Percentiles rank a stretch among this genome's conserved stretches.
Conservation (phyloP, 768 basidiomycete species). For the Tylopilus rubrobrunneus region DNA sequence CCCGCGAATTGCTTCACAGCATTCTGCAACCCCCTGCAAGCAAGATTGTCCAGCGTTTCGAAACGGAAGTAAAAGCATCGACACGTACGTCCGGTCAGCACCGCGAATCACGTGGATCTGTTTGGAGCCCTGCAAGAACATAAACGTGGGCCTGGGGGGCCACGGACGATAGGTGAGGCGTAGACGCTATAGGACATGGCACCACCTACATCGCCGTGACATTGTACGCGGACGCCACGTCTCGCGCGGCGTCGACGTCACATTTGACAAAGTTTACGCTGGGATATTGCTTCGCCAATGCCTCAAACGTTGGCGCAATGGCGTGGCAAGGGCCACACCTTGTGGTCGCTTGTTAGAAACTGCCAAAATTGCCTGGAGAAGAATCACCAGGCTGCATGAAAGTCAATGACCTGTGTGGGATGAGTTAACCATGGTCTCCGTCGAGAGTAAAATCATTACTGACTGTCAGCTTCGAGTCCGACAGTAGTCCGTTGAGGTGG, state of each 20-base stretch:
- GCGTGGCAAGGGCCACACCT: constrained; percentile 88
- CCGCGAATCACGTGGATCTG: constrained; percentile 74
- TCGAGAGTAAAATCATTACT: constrained; percentile 8
- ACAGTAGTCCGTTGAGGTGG: constrained; percentile 57
- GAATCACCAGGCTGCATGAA: constrained; percentile 75
- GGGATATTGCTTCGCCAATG: constrained; percentile 61
- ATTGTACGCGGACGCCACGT: constrained; percentile 59
- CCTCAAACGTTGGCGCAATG: constrained; percentile 75
- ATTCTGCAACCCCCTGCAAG: constrained; percentile 54
- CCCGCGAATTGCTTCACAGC: constrained; percentile 52
- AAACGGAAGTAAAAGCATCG: background rate
- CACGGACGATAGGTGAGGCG: background rate
- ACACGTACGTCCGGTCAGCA: constrained; percentile 58
- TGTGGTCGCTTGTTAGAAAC: constrained; percentile 8
- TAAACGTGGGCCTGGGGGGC: constrained; percentile 71
- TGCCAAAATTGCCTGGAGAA: background rate
- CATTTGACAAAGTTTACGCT: constrained; percentile 82
- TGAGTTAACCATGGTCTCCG: background rate
- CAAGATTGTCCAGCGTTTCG: background rate
- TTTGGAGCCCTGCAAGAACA: constrained; percentile 64
- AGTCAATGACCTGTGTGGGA: constrained; percentile 68
- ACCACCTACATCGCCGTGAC: constrained; percentile 68
- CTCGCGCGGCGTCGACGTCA: constrained; percentile 68
- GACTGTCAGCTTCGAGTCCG: constrained; percentile 62
- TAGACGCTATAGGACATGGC: background rate